Conservation (phyloP, 257 asterid species). For the Primulina tabacum region DNA sequence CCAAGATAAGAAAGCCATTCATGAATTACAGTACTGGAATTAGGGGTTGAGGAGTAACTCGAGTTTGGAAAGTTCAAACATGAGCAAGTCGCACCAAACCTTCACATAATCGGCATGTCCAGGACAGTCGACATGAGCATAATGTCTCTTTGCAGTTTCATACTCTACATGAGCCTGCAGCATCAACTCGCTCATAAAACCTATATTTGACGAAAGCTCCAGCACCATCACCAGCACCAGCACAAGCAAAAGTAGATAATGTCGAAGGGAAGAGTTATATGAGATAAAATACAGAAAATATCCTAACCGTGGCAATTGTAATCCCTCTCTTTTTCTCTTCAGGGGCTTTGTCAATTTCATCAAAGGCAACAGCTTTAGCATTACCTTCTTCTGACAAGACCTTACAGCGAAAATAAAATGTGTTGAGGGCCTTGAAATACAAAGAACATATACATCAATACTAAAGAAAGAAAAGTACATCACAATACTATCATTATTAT, state of each 20-base stretch:
- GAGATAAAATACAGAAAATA: conserved; percentile 3
- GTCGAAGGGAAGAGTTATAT: background rate
- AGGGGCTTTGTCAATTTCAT: conserved; percentile 97
- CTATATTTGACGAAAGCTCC: background rate
- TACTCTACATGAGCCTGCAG: conserved; percentile 95
- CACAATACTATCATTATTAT: background rate
- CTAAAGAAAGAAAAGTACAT: background rate
- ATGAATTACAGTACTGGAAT: background rate
- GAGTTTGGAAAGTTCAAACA: background rate
- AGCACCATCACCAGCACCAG: background rate
- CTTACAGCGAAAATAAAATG: conserved; percentile 34
- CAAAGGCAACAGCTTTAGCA: conserved; percentile 89
- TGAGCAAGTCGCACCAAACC: conserved; percentile 38
- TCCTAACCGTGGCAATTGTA: conserved; percentile 81
- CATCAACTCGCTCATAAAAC: conserved; percentile 25
- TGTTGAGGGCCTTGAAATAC: background rate
- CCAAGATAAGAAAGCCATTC: background rate
- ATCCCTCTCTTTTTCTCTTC: conserved; percentile 98
- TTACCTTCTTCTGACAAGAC: conserved; percentile 86
- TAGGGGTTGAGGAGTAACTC: background rate
- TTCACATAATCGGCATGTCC: conserved; percentile 97
- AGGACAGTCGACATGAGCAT: conserved; percentile 97
- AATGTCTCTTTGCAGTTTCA: conserved; percentile 87
- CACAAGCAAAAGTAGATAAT: background rate
- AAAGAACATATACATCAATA: background rate